These are phyloP conservation scores for Trichoderma endophyticum DNA, from an alignment of 2,329 filamentous ascomycete species.

Conservation along the genomic window DNA sequence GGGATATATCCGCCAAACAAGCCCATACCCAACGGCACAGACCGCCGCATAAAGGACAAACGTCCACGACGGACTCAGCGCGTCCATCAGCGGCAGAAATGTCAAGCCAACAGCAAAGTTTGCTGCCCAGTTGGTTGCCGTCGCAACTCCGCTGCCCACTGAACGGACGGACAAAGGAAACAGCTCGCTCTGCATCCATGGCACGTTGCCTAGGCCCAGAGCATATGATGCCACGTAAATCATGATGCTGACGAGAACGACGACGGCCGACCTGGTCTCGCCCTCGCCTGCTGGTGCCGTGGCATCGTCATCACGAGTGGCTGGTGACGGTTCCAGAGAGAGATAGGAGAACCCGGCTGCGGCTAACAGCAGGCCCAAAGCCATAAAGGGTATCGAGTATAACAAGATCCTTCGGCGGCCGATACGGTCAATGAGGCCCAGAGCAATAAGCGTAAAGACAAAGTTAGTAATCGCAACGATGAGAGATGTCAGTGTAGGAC, in stretches of 20 bases:
- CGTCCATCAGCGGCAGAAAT: constrained; percentile 83
- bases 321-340: constrained; percentile 37
- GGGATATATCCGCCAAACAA: constrained; percentile 74
- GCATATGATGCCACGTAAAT: constrained; percentile 84
- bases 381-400: constrained; percentile 82
- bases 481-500: constrained; percentile 75
- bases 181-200: constrained; percentile 94
- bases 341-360: constrained; percentile 70
- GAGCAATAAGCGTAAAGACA: constrained; percentile 70
- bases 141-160: constrained; percentile 68
- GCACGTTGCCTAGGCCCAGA: constrained; percentile 83
- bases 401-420: constrained; percentile 78
- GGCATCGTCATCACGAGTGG: constrained; percentile 22
- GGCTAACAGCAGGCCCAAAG: constrained; percentile 65
- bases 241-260: constrained; percentile 73
- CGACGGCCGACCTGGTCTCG: constrained; percentile 39
- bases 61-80: constrained; percentile 68
- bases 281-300: constrained; percentile 12
- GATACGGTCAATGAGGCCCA: constrained; percentile 73
- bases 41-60: constrained; percentile 77
- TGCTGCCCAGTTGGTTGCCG: constrained; percentile 80
- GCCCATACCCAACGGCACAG: constrained; percentile 64
- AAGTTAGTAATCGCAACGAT: constrained; percentile 83
- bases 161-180: constrained; percentile 76
- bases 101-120: constrained; percentile 86